These are phyloP conservation scores for Colletotrichum magnum DNA, from an alignment of 2,329 filamentous ascomycete species.

Conservation along the genomic window DNA sequence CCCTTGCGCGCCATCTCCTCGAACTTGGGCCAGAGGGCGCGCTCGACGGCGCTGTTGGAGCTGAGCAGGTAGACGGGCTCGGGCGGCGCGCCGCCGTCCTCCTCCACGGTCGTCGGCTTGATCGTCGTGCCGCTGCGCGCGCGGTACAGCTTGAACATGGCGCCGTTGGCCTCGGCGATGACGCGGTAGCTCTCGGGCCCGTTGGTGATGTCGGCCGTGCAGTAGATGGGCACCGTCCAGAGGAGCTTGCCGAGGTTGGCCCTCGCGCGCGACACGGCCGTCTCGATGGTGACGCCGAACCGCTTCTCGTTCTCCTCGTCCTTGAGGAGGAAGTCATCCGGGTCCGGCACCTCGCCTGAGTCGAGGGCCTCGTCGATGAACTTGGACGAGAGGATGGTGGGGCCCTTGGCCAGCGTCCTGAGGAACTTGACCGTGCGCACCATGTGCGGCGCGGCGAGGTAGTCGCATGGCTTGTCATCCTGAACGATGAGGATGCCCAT, in stretches of 20 bases:
- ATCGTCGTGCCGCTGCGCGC: conserved; percentile 79
- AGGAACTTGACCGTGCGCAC: conserved; percentile 96
- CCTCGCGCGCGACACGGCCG: conserved; percentile 79
- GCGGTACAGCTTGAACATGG: conserved; percentile 82
- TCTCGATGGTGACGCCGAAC: conserved; percentile 77
- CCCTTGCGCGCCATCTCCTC: conserved; percentile 82
- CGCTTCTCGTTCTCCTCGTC: conserved; percentile 82
- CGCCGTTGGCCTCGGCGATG: conserved; percentile 92
- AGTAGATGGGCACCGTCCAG: conserved; percentile 84
- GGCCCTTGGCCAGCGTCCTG: conserved; percentile 85
- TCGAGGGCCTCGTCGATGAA: conserved; percentile 86
- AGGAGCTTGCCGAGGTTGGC: conserved; percentile 84
- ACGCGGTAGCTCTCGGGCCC: conserved; percentile 87
- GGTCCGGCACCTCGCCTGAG: conserved; percentile 73
- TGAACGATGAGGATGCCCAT: conserved; percentile 86
- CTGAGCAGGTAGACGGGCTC: conserved; percentile 89
- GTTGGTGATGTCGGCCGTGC: conserved; percentile 83
- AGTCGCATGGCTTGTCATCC: conserved; percentile 83
- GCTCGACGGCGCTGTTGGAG: conserved; percentile 76
- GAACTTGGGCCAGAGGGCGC: conserved; percentile 84
- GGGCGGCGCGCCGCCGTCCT: conserved; percentile 71
- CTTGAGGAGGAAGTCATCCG: conserved; percentile 76
- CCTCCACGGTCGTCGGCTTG: conserved; percentile 72
- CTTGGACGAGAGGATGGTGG: conserved; percentile 80
- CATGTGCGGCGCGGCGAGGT: conserved; percentile 88